Conservation (phyloP, 73 alveolate genomes). For the Tetrahymena thermophila region DNA sequence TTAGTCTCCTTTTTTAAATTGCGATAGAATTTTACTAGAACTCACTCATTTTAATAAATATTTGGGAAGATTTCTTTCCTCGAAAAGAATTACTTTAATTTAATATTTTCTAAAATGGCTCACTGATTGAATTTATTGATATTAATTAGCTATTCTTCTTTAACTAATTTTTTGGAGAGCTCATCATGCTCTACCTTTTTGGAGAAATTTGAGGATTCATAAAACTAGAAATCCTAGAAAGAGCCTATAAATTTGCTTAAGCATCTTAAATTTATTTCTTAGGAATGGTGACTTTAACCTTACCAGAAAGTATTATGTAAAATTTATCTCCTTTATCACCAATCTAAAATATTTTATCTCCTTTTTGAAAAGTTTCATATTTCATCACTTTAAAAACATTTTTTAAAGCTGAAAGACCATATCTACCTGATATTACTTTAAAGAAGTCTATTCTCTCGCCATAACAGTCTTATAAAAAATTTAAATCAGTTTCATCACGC, state of each 20-base stretch:
- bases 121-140: background rate
- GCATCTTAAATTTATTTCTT: background rate
- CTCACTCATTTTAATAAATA: background rate
- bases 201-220: background rate
- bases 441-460: background rate
- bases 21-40: background rate
- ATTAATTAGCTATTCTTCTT: too few relatives aligned
- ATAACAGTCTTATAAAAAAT: background rate
- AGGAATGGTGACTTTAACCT: background rate
- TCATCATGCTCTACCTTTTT: background rate
- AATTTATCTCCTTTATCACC: constrained; percentile 23
- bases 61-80: background rate
- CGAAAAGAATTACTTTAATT: background rate
- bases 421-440: background rate
- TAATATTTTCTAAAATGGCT: background rate
- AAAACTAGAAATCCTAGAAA: background rate
- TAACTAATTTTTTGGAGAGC: background rate
- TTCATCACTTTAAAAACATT: background rate
- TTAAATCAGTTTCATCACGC: background rate
- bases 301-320: background rate
- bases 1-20: background rate
- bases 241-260: background rate
- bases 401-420: background rate
- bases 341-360: background rate
- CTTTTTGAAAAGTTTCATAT: background rate